These are phyloP conservation scores for Microstegium vimineum DNA, from an alignment of 176 grass and related monocot genomes.

Conservation along the genomic window DNA sequence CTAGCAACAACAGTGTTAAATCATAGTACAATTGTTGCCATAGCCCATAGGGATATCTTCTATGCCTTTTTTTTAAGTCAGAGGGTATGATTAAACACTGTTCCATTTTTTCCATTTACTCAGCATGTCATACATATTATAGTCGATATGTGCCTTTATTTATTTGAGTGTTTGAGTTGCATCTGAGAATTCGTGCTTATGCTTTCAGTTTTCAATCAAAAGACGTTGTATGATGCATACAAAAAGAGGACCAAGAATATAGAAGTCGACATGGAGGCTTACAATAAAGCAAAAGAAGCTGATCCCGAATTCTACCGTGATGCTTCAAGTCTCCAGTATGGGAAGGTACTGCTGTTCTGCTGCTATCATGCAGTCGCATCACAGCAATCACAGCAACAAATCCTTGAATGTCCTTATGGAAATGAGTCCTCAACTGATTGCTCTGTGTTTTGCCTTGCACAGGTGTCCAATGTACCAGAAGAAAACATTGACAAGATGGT, in stretches of 20 bases:
- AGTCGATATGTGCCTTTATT: neutral
- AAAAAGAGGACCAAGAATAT: slow-evolving; percentile 92
- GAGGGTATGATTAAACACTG: neutral
- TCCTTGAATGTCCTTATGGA: neutral
- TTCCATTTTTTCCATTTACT: neutral
- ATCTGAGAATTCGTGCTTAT: neutral
- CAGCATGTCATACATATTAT: neutral
- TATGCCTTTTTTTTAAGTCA: neutral
- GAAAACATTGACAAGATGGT: slow-evolving; percentile 88
- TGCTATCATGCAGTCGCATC: too few species aligned
- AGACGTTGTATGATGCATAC: slow-evolving; percentile 86
- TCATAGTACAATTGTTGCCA: neutral
- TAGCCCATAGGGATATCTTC: neutral
- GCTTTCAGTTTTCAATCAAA: slow-evolving; percentile 86
- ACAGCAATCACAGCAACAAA: neutral
- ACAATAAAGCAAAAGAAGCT: slow-evolving; percentile 81
- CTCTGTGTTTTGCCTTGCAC: neutral
- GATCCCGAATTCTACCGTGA: slow-evolving; percentile 93
- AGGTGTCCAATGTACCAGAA: slow-evolving; percentile 58
- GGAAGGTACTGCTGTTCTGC: slow-evolving; percentile 39
- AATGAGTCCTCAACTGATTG: neutral
- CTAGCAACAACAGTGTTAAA: neutral
- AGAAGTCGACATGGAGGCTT: slow-evolving; percentile 79
- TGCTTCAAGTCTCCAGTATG: slow-evolving; percentile 93
- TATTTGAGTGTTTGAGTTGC: neutral